A percentile compares a stretch with the other conserved stretches of the same genome.
Evolutionary conservation across 2,329 filamentous ascomycete genomes (phyloP).

Genomic region (Pseudocercospora musae): DNA sequence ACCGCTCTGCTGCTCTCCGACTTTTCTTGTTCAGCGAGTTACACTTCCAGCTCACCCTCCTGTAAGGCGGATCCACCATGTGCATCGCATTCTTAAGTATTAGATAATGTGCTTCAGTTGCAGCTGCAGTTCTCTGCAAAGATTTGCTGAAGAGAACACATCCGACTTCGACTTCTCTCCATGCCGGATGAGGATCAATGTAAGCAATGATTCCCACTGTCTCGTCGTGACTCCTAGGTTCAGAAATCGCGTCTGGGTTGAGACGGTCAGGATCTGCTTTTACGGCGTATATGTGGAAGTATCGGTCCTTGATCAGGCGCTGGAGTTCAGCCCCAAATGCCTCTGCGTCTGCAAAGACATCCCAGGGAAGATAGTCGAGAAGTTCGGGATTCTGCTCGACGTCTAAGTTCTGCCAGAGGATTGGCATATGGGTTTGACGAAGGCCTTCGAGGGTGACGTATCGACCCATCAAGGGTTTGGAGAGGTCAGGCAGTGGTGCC

Average conservation of each 20-base stretch:
- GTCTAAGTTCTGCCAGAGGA: slow-evolving; percentile 16
- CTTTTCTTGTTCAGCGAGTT: slow-evolving; percentile 56
- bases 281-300: slow-evolving; percentile 45
- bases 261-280: slow-evolving; percentile 32
- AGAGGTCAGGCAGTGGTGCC: slow-evolving; percentile 3
- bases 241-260: neutral
- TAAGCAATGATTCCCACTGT: slow-evolving; percentile 42
- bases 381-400: slow-evolving; percentile 23
- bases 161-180: slow-evolving; percentile 58
- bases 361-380: slow-evolving; percentile 42
- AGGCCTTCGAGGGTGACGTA: slow-evolving; percentile 21
- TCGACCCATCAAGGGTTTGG: slow-evolving; percentile 5
- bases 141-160: slow-evolving; percentile 50
- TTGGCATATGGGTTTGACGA: slow-evolving; percentile 8
- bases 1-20: slow-evolving; percentile 52
- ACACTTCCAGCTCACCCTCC: slow-evolving; percentile 64
- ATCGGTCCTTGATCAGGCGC: slow-evolving; percentile 8
- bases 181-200: slow-evolving; percentile 47
- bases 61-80: slow-evolving; percentile 39
- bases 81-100: slow-evolving; percentile 55
- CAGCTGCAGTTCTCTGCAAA: slow-evolving; percentile 53
- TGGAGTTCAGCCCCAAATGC: slow-evolving; percentile 14
- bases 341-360: slow-evolving; percentile 33
- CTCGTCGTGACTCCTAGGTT: slow-evolving; percentile 30
- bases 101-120: slow-evolving; percentile 59